Percentiles rank a stretch among this genome's conserved stretches.
These are phyloP conservation scores for Rehmannia glutinosa DNA, from an alignment of 257 asterid genomes.

Conservation along the genomic window DNA sequence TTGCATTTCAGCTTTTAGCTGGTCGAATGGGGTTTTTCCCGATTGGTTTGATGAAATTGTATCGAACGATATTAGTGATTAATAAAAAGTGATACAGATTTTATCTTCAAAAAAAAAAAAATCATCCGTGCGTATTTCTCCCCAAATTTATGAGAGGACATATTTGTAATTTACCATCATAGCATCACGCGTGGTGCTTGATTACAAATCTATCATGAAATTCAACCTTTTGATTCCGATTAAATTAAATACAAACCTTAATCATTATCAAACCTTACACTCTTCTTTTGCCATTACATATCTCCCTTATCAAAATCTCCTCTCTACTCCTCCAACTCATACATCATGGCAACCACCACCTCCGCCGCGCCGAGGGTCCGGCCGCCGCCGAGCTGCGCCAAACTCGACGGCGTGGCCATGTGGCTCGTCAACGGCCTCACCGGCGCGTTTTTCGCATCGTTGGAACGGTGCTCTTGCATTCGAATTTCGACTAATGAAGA, in stretches of 20 bases:
- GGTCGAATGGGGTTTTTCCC: too few relatives aligned
- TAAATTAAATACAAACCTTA: not conserved
- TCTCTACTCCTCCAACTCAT: too few relatives aligned
- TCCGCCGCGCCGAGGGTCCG: constrained; percentile 28
- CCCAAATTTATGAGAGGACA: not conserved
- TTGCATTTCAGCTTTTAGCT: too few relatives aligned
- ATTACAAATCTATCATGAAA: constrained; percentile 17
- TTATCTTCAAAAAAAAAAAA: too few relatives aligned
- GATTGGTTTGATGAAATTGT: too few relatives aligned
- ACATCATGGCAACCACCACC: constrained; percentile 37
- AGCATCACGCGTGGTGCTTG: constrained; percentile 17
- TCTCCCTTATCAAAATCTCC: too few relatives aligned
- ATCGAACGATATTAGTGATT: too few relatives aligned
- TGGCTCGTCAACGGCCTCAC: constrained; percentile 67
- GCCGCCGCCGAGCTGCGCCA: constrained; percentile 36
- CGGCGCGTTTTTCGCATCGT: constrained; percentile 62
- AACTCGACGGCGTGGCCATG: constrained; percentile 63
- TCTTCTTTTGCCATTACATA: too few relatives aligned
- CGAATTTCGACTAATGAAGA: too few relatives aligned
- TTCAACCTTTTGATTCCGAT: too few relatives aligned
- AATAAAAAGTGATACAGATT: too few relatives aligned
- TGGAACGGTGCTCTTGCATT: constrained; percentile 74
- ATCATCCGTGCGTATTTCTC: too few relatives aligned
- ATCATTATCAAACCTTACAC: constrained; percentile 7
- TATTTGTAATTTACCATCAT: not conserved